Evolutionary conservation across 2,329 filamentous ascomycete species (phyloP), one percentile per base, ranked within the genome.

Genomic region (Corinectria fuckeliana): DNA sequence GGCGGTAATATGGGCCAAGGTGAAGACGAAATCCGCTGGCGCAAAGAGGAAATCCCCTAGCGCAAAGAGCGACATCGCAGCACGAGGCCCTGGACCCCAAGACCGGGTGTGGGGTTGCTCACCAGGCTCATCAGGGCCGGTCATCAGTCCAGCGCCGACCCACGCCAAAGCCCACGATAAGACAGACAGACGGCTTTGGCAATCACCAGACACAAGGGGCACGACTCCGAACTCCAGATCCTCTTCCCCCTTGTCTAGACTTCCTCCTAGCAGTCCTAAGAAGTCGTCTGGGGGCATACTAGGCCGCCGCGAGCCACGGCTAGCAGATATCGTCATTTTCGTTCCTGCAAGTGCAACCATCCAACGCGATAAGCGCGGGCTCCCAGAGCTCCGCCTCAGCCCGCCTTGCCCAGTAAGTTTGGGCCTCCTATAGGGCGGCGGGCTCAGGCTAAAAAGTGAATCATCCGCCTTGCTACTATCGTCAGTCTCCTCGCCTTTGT

Each of bases 331-430:
- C 56, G 59, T 42, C 38, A 53, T 60, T 51, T 60, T 63, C 34
- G 57, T 48, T 61, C 58, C 62, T 56, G 58, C 61, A 21, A 57
- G 60, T 65, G 56, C 51, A 58, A 47, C 64, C 68, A 69, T 60
- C 53, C 63, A 60, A 55, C 68, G 68, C 68, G 68, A 70, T 68
- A 70, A 70, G 68, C 68, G 68, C 68, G 59, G 52, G 63, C 66
- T n/a, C 68, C 68, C 68, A 70, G 60, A 67, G 51, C 50, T 49
- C 64, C 62, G 58, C 53, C 52, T 62, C 34, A 63, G 63, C 54
- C 60, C 64, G 50, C 50, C 41, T 30, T 16, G n/a, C 32, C n/a
- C 16, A 34, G 2, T 16, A 34, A 14, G 32, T 36, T 20, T 25
- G 20, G 39, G 34, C 16, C 56, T 49, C 58, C 44, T 62, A 56